Base-by-base conservation (phyloP, 2,329 filamentous ascomycete genomes). In the Didymella exigua region DNA sequence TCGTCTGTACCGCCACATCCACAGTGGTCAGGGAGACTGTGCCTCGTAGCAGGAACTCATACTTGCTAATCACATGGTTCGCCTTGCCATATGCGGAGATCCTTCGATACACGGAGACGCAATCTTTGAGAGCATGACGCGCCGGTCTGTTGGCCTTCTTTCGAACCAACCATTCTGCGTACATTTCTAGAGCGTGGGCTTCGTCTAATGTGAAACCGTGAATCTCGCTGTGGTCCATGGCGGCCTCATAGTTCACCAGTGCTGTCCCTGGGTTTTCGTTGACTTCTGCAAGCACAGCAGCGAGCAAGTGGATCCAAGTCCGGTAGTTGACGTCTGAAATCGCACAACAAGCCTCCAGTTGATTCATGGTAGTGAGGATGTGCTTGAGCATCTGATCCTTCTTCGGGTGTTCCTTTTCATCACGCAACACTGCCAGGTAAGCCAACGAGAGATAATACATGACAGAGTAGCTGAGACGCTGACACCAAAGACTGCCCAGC, bases 291-390 rank as follows among this genome's bases (percentile, higher is more conserved):
- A 90, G 77, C 62, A 91, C 87, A 1, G 88, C 89, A 49, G 86
- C 82, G 0, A 93, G 78, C 13, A 91, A 76, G 53, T 82, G 84
- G 4, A 87, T 84, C 86, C 88, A 92, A 1, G 83, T 77, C 9
- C 86, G 75, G 70, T 91, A 93, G 72, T 93, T 93, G 64, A 89
- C 81, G 44, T 87, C 81, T 14, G 85, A 88, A 24, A 89, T 80
- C 1, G 78, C 70, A 44, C 86, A 81, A 79, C 87, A 90, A 44
- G 85, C 80, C 57, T 86, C 82, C 49, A 91, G 86, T 69, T 82
- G 82, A 58, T 81, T 81, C 52, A 83, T 82, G 54, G 87, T 82
- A 2, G 77, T 75, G 23, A 78, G 77, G 3, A 91, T 76, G 56
- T 84, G 77, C 30, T 77, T 65, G 7, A 89, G 73, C 3, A 85